Base-by-base conservation (phyloP, 1,139 yeast species). In the Suhomyces atakaporum region DNA sequence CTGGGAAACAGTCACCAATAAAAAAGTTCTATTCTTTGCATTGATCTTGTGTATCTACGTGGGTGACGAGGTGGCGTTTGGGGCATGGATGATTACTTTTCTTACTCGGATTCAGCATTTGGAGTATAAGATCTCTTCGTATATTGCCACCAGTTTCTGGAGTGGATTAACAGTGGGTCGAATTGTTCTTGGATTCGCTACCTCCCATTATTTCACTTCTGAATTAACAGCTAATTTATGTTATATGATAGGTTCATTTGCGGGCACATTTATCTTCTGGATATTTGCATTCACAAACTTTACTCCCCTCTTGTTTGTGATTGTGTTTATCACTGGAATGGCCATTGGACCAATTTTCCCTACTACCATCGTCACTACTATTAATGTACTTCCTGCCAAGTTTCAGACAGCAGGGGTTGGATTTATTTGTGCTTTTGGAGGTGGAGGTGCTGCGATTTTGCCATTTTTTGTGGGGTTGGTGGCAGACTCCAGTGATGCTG, bases 341-440 rank as follows among this genome's bases (percentile, higher is more conserved):
- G 77, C 77, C 43, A 79, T 84, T 20, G 96, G 96, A 0, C 96
- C 96, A 1, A 66, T 85, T 5, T 87, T 83, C 60, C 92, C 95
- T 1, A 81, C 92, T 7, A 77, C 85, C 0, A 78, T 84, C 37
- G 77, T 84, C 9, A 73, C 84, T 5, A 70, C 88, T 4, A 60
- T 84, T 34, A 77, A 79, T 33, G 64, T 79, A 2, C 58, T 87
- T 29, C 95, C 95, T 0, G 61, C 66, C 16, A 70, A 71, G 32
- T 62, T 73, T 38, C 88, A 85, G 41, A 76, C 85, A 7, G 64
- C 79, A 7, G 92, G 89, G 0, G 72, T 87, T 5, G 94, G 95
- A 1, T 70, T 85, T 36, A 77, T 84, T 15, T 81, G 90, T 36
- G 89, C 95, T 0, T 60, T 86, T 44, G 89, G 90, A 3, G 74